Percentiles rank a stretch among this genome's conserved stretches.
phyloP scores from a whole-genome alignment of 495 filamentous ascomycete genomes.

The Penicilliopsis zonata region DNA sequence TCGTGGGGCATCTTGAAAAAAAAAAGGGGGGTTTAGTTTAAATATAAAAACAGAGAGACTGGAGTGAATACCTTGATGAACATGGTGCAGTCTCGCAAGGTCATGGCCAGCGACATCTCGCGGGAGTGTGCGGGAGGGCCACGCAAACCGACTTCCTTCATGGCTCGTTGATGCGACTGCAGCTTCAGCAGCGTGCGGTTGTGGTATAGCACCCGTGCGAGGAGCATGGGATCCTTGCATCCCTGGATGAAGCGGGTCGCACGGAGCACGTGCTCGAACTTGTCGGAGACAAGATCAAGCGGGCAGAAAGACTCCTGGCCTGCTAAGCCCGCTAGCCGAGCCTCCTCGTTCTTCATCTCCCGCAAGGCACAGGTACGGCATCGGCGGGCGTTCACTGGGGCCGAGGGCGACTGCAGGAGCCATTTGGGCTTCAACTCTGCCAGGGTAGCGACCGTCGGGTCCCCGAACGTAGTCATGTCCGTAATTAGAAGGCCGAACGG shows the following conservation, averaged over 20 bases:
- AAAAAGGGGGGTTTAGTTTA: not conserved
- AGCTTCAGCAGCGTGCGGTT: conserved; percentile 25
- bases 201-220: conserved; percentile 24
- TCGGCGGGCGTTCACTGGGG: conserved; percentile 48
- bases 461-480: conserved; percentile 55
- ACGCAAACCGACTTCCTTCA: conserved; percentile 23
- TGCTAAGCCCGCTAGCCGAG: conserved; percentile 8
- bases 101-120: conserved; percentile 57
- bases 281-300: conserved; percentile 38
- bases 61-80: conserved; percentile 49
- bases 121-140: conserved; percentile 19
- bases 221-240: conserved; percentile 19
- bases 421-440: conserved; percentile 94
- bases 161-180: conserved; percentile 19
- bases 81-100: conserved; percentile 75
- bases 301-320: conserved; percentile 41
- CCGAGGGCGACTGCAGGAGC: conserved; percentile 72
- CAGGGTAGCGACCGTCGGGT: conserved; percentile 32
- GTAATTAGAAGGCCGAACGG: conserved; percentile 59
- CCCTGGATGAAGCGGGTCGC: conserved; percentile 25
- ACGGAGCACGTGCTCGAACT: conserved; percentile 23
- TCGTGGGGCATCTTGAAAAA: conserved; percentile 14
- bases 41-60: not conserved
- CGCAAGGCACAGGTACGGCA: conserved; percentile 82
- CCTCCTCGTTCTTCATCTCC: conserved; percentile 39